Percentiles rank a stretch among this genome's conserved stretches.
phyloP scores from a whole-genome alignment of 2,329 filamentous ascomycete species.

The Elsinoe australis region DNA sequence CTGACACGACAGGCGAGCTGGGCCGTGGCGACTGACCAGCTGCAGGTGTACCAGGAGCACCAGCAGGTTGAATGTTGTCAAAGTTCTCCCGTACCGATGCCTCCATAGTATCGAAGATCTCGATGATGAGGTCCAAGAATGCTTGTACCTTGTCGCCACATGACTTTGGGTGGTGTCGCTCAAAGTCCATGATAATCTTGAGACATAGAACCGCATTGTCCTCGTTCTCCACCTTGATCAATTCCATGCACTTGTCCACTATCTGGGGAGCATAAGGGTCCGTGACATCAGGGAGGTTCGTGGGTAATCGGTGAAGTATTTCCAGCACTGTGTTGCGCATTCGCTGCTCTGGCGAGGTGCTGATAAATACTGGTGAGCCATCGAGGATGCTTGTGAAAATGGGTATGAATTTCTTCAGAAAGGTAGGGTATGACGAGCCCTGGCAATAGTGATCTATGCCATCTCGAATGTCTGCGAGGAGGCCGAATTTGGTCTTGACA shows the following conservation, averaged over 20 bases:
- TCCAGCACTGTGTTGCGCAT: slow-evolving; percentile 89
- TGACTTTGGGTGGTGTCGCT: slow-evolving; percentile 77
- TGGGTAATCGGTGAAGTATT: slow-evolving; percentile 80
- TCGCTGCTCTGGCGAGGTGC: slow-evolving; percentile 85
- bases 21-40: slow-evolving; percentile 79
- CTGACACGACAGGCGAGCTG: slow-evolving; percentile 77
- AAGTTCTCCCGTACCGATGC: slow-evolving; percentile 92
- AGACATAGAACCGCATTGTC: slow-evolving; percentile 98
- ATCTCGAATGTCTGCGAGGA: slow-evolving; percentile 81
- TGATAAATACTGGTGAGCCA: slow-evolving; percentile 83
- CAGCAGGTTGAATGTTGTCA: slow-evolving; percentile 56
- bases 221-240: slow-evolving; percentile 90
- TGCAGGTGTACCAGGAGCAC: slow-evolving; percentile 58
- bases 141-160: slow-evolving; percentile 75
- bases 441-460: slow-evolving; percentile 81
- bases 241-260: slow-evolving; percentile 78
- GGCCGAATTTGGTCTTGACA: slow-evolving; percentile 69
- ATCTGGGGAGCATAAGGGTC: slow-evolving; percentile 84
- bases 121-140: slow-evolving; percentile 85
- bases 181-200: slow-evolving; percentile 95
- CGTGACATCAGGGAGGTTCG: slow-evolving; percentile 67
- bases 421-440: slow-evolving; percentile 66
- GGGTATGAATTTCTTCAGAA: slow-evolving; percentile 82
- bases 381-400: slow-evolving; percentile 79
- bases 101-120: slow-evolving; percentile 93